Conservation (phyloP, 2,329 filamentous ascomycete genomes). For the Fusarium scirpi region DNA sequence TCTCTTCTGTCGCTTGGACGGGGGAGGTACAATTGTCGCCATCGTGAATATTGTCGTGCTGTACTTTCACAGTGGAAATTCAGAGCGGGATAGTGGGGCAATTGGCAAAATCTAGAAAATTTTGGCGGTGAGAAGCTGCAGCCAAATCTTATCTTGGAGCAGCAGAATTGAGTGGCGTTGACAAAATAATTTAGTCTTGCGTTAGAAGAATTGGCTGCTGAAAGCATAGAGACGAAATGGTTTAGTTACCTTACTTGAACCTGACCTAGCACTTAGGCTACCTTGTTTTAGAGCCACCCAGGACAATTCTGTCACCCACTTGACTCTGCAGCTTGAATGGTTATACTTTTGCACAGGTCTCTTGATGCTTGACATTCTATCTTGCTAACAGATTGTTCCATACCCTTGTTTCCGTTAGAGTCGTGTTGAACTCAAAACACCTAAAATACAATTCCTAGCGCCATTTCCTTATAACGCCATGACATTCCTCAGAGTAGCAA, state of each 20-base stretch:
- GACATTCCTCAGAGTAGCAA: background rate
- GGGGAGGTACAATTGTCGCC: constrained; percentile 85
- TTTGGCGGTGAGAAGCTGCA: constrained; percentile 49
- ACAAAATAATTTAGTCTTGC: background rate
- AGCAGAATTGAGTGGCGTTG: background rate
- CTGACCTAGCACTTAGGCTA: fast-evolving
- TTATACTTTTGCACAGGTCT: background rate
- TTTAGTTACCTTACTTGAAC: fast-evolving
- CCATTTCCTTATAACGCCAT: constrained; percentile 31
- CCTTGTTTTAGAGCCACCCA: background rate
- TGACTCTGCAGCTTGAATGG: background rate
- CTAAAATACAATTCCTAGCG: constrained; percentile 15
- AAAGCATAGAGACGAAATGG: background rate
- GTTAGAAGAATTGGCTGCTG: background rate
- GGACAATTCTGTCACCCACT: background rate
- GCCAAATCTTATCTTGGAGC: background rate
- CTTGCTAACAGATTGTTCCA: constrained; percentile 36
- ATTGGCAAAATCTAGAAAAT: constrained; percentile 49
- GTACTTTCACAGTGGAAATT: constrained; percentile 17
- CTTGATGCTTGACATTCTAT: constrained; percentile 3
- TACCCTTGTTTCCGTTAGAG: constrained; percentile 31
- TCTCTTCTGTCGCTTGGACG: constrained; percentile 87
- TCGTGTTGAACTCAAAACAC: constrained; percentile 13
- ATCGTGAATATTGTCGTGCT: constrained; percentile 59
- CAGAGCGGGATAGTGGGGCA: constrained; percentile 46